Percentiles rank a stretch among this genome's conserved stretches.
Conservation (phyloP, 768 basidiomycete species). For the Boletales sp. region DNA sequence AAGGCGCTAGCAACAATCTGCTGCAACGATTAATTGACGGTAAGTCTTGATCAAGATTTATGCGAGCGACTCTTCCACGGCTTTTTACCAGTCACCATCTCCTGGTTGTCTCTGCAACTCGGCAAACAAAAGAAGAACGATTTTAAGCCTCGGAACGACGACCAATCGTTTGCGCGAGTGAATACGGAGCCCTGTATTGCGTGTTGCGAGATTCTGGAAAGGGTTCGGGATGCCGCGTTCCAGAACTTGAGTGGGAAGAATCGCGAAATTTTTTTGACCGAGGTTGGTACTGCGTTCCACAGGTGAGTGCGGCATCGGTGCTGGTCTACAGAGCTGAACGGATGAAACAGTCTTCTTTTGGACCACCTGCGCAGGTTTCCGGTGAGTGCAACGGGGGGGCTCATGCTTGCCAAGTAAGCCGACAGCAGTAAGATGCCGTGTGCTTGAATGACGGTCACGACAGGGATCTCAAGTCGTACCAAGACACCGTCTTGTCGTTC, state of each 20-base stretch:
- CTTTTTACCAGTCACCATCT: conserved; percentile 53
- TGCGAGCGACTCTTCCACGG: neutral
- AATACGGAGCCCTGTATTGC: conserved; percentile 91
- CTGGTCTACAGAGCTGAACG: conserved; percentile 8
- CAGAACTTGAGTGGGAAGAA: conserved; percentile 89
- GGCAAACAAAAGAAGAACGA: conserved; percentile 93
- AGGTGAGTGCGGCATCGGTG: conserved; percentile 41
- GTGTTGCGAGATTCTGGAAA: conserved; percentile 83
- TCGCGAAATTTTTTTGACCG: conserved; percentile 85
- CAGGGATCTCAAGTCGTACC: conserved; percentile 95
- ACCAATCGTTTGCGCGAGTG: conserved; percentile 88
- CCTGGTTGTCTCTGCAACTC: conserved; percentile 73
- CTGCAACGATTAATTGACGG: conserved; percentile 82
- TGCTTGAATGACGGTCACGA: neutral
- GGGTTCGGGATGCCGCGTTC: conserved; percentile 71
- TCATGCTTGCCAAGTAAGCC: conserved; percentile 95
- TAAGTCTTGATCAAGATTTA: conserved; percentile 33
- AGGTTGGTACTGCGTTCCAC: conserved; percentile 93
- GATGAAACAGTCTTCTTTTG: conserved; percentile 63
- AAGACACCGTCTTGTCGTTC: conserved; percentile 85
- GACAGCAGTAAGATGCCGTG: neutral
- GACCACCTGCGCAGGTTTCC: conserved; percentile 97
- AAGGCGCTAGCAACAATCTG: conserved; percentile 75
- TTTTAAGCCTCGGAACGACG: conserved; percentile 96
- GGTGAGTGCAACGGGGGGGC: conserved; percentile 92